Evolutionary conservation across 805 yeast species (phyloP), one percentile per base, ranked within the genome.

Genomic region (Wickerhamomyces mucosus): DNA sequence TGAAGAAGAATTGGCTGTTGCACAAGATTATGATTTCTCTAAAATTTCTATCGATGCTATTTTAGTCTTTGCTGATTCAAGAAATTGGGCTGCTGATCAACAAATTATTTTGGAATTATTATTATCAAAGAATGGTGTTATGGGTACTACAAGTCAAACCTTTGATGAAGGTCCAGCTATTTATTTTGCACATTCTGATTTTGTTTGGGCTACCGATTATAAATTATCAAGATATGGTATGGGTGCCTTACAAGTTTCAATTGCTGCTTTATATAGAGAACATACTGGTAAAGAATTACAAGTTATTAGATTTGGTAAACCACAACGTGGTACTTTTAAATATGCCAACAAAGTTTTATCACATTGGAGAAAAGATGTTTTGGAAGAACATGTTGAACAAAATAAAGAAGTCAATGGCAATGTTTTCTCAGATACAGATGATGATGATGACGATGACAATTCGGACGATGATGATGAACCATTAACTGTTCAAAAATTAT

Each of bases 11-110:
- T 51, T 63, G 32, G 56, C 51, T 15, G 68, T 69, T 35, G 69
- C 78, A 24, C 45, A 45, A 18, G 61, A 61, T 34, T 72, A 66
- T 31, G 94, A 85, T 53, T 82, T 83, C 51, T 63, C 75, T 23
- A 70, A 77, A 51, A 63, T 70, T 23, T 56, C 66, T 15, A 80
- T 85, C 40, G 88, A 85, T 40, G 94, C 89, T 11, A 79, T 85
- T 35, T 61, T 85, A 51, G 94, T 84, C 27, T 85, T 85, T 63
- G 95, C 95, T 9, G 96, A 85, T 59, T 77, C 92, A 7, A 70
- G 94, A 58, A 85, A 83, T 51, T 83, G 94, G 94, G 94, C 94
- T 26, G 85, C 84, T 18, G 95, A 85, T 56, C 86, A 83, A 56
- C 96, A 85, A 56, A 82, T 85, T 51, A 82, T 84, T 39, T 63